Percentiles rank a stretch among this genome's conserved stretches.
phyloP scores from a whole-genome alignment of 352 stramenopile species.

The Pythium dissimile region DNA sequence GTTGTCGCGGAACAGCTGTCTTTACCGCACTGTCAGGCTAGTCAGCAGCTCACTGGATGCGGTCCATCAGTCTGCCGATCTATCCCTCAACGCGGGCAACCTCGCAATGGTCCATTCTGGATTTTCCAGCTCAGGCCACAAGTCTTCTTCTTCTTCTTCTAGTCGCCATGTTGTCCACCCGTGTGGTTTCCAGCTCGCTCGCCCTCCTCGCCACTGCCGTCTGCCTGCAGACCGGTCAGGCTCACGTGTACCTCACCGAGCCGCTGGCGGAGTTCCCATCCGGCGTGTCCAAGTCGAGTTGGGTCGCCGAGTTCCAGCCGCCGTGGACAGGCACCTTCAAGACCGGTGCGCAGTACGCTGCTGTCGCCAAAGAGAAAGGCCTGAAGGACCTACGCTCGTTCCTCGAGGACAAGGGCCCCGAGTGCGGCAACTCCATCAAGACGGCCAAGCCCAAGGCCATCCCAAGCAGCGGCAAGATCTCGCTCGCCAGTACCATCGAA shows the following conservation, averaged over 20 bases:
- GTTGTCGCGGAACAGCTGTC: no score
- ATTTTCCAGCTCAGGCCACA: not conserved
- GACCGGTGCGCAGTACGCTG: constrained; percentile 9
- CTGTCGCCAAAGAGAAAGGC: constrained; percentile 4
- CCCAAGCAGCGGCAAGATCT: constrained; percentile 6
- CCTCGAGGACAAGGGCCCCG: constrained; percentile 11
- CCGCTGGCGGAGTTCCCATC: constrained; percentile 8
- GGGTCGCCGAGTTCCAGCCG: constrained; percentile 5
- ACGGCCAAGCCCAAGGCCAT: constrained; percentile 8
- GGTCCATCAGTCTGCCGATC: no score
- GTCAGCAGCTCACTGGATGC: no score
- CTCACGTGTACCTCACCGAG: constrained; percentile 8
- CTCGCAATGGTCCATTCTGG: not conserved
- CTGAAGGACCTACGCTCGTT: constrained; percentile 16
- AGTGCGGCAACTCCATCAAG: constrained; percentile 12
- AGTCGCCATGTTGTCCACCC: not conserved
- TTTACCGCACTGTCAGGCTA: no score
- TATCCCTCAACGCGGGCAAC: not conserved
- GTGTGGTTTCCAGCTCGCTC: not conserved
- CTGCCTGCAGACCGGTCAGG: not conserved
- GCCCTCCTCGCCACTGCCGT: constrained; percentile 3
- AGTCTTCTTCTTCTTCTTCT: not conserved
- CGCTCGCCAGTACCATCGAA: not conserved
- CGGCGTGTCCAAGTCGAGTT: constrained; percentile 7
- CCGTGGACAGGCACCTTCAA: constrained; percentile 9